Conservation (phyloP, 1,284 basidiomycete genomes). For the Cryptococcus sp. region DNA sequence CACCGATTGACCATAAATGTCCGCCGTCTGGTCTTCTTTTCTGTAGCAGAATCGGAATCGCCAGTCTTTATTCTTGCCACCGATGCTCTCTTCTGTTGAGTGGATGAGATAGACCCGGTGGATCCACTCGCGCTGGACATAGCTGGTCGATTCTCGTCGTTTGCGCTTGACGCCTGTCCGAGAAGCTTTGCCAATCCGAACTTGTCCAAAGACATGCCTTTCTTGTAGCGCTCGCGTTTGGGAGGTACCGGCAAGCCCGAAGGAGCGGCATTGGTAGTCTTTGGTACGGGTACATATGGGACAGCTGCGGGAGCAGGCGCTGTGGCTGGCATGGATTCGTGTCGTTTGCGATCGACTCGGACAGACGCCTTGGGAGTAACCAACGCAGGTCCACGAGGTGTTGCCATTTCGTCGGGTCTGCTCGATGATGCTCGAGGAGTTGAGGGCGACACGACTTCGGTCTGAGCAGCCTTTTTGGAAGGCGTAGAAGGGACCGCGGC, state of each 20-base stretch:
- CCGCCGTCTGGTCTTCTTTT: slow-evolving; percentile 42
- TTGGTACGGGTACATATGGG: slow-evolving; percentile 3
- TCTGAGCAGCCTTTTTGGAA: slow-evolving; percentile 14
- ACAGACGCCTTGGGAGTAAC: slow-evolving; percentile 15
- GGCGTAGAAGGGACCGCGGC: slow-evolving; percentile 16
- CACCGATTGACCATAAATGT: slow-evolving; percentile 40
- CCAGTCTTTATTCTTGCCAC: slow-evolving; percentile 16
- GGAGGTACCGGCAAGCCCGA: slow-evolving; percentile 27
- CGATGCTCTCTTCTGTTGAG: slow-evolving; percentile 20
- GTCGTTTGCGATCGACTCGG: slow-evolving; percentile 15
- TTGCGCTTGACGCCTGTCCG: slow-evolving; percentile 24
- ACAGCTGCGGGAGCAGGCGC: slow-evolving; percentile 1
- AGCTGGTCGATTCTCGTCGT: slow-evolving; percentile 18
- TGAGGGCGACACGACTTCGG: slow-evolving; percentile 26
- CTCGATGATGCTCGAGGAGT: slow-evolving; percentile 30
- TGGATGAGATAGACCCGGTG: slow-evolving; percentile 18
- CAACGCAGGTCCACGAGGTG: slow-evolving; percentile 18
- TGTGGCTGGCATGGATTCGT: slow-evolving; percentile 22
- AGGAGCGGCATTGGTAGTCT: slow-evolving; percentile 18
- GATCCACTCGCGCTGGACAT: slow-evolving; percentile 24
- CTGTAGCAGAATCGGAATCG: slow-evolving; percentile 20
- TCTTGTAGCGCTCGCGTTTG: slow-evolving; percentile 58
- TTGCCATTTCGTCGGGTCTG: slow-evolving; percentile 15
- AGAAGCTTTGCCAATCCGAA: slow-evolving; percentile 71
- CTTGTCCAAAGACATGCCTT: slow-evolving; percentile 70